A percentile compares a stretch with the other conserved stretches of the same genome.
phyloP scores from a whole-genome alignment of 352 stramenopile species.

The Pythium graminicola region DNA sequence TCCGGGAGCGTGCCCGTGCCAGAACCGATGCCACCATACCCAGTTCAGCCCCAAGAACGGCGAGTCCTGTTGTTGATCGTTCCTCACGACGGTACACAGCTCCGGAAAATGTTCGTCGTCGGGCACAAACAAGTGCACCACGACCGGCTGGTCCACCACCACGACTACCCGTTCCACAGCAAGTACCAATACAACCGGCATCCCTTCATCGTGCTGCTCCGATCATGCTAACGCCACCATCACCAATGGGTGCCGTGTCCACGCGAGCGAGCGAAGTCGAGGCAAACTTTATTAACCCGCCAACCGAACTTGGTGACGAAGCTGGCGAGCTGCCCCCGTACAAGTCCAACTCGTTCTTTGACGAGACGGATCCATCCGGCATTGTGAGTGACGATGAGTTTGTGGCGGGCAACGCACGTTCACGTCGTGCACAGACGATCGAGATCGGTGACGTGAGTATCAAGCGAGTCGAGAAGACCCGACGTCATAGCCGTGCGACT shows the following conservation, averaged over 20 bases:
- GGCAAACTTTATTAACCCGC: slow-evolving; percentile 2
- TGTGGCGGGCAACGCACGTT: slow-evolving; percentile 8
- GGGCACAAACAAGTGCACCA: slow-evolving; percentile 4
- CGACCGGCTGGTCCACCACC: not conserved
- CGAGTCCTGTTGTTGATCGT: slow-evolving; percentile 1
- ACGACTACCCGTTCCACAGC: not conserved
- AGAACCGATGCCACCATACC: slow-evolving; percentile 6
- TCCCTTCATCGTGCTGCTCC: not conserved
- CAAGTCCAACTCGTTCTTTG: slow-evolving; percentile 23
- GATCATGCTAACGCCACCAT: slow-evolving; percentile 13
- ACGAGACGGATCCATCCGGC: slow-evolving; percentile 23
- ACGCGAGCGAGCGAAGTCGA: slow-evolving; percentile 21
- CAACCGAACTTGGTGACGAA: slow-evolving; percentile 5
- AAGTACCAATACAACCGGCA: not conserved
- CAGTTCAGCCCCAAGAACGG: not conserved
- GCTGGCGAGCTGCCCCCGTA: slow-evolving; percentile 12
- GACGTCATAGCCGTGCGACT: slow-evolving; percentile 11
- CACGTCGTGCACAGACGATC: slow-evolving; percentile 25
- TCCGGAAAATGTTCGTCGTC: slow-evolving; percentile 5
- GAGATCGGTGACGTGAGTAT: slow-evolving; percentile 21
- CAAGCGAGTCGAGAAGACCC: slow-evolving; percentile 13
- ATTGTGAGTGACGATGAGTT: slow-evolving; percentile 26
- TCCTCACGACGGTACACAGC: slow-evolving; percentile 19
- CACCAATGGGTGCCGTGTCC: slow-evolving; percentile 3
- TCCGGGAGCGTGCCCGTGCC: slow-evolving; percentile 2